Conservation (phyloP, 805 yeast species). For the Debaryomyces prosopidis region DNA sequence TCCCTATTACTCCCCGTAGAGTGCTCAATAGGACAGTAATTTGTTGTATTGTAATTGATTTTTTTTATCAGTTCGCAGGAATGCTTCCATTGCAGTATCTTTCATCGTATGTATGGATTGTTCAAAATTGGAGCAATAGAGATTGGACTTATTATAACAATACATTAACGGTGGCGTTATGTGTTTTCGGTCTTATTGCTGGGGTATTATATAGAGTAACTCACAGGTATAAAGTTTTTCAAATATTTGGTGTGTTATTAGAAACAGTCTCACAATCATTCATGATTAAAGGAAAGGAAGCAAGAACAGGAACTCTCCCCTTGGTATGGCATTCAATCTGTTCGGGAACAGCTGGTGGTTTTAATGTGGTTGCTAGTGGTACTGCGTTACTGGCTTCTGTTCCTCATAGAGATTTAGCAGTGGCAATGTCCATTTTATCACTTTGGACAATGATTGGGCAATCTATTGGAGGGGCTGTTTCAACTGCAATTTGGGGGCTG, state of each 20-base stretch:
- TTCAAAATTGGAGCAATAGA: conserved; percentile 25
- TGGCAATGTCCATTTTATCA: conserved; percentile 34
- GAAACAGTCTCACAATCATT: conserved; percentile 34
- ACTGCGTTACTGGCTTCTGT: conserved; percentile 43
- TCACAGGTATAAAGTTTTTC: conserved; percentile 38
- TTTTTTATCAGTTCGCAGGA: conserved; percentile 30
- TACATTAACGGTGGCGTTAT: conserved; percentile 34
- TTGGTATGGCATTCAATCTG: conserved; percentile 33
- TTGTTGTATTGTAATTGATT: conserved; percentile 32
- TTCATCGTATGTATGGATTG: conserved; percentile 33
- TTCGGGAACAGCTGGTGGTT: conserved; percentile 42
- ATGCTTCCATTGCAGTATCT: conserved; percentile 27
- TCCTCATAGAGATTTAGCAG: conserved; percentile 42
- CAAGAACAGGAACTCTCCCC: conserved; percentile 22
- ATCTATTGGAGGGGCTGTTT: conserved; percentile 40
- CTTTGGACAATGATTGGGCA: conserved; percentile 36
- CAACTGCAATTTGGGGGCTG: conserved; percentile 32
- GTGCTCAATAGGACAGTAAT: conserved; percentile 37
- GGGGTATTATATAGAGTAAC: conserved; percentile 33
- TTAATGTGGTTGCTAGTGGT: conserved; percentile 33
- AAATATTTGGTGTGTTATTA: conserved; percentile 31
- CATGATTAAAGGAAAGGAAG: conserved; percentile 15
- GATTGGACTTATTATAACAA: conserved; percentile 41
- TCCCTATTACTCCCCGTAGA: conserved; percentile 35
- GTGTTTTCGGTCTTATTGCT: conserved; percentile 37